Base-by-base conservation (phyloP, 768 basidiomycete species). In the Tylopilus felleus region DNA sequence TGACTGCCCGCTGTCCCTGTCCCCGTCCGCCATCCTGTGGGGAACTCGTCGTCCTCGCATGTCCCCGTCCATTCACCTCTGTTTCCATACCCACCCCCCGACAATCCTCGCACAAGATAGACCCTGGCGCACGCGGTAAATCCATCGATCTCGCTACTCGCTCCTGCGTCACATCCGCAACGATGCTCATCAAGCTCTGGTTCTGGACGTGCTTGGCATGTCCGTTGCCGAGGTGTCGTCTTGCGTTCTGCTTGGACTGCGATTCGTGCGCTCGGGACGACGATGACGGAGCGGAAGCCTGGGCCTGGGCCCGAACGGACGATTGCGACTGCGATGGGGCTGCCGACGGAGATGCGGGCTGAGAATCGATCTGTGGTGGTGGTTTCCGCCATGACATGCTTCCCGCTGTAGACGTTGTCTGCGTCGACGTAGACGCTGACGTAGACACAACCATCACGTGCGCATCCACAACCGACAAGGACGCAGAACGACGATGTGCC, bases 151-250 rank as follows among this genome's bases (percentile, higher is more conserved):
- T 45, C 10, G 52, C 8, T 31, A 0, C 47, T 31, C 35, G 14
- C 12, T 21, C 28, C 33, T 77, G 70, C 23, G 83, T 67, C 42
- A 87, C 81, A 52, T 75, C 79, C 61, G 87, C 85, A 9, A 89
- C 82, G 58, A 89, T 82, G 60, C 80, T 82, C 84, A 88, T 83
- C 64, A 88, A 68, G 40, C 79, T 85, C 38, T 61, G 61, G 19
- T 55, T 64, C 9, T 49, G 53, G 3, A 16, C 41, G 16, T 47
- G 53, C 17, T 58, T 59, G 43, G 49, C 38, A 10, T 49, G 62
- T 6, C 68, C 61, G 3, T 68, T 68, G 14, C 27, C 16, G 10
- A 45, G 17, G 0, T 45, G 40, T 10, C 41, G 48, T 50, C 28
- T 60, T 5, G 41, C n/a, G 8, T 22, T 29, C 8, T 44, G 51